Percentiles rank a stretch among this genome's conserved stretches.
These are phyloP conservation scores for Chytriomyces sp. DNA, from an alignment of 192 early-diverging fungal species.

Conservation along the genomic window DNA sequence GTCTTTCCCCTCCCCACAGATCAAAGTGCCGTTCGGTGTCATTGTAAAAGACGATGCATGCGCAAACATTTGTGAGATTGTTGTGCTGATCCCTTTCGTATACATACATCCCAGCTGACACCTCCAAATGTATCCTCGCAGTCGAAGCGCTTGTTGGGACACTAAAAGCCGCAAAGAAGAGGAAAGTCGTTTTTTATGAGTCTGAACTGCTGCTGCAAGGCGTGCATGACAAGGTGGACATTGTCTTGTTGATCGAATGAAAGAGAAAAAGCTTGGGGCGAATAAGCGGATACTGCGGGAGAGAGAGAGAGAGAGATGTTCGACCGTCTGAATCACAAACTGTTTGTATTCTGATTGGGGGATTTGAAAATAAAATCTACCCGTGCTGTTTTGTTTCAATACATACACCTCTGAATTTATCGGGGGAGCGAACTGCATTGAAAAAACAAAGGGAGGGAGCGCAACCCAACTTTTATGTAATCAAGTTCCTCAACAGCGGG, in stretches of 20 bases:
- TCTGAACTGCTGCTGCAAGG: slow-evolving; percentile 16
- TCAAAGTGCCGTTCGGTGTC: slow-evolving; percentile 54
- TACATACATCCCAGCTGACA: neutral
- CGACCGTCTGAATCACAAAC: too few species aligned
- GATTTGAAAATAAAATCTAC: too few species aligned
- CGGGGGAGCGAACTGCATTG: neutral
- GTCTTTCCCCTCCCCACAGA: too few species aligned
- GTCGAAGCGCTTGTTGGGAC: slow-evolving; percentile 61
- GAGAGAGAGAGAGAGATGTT: too few species aligned
- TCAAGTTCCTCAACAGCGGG: neutral
- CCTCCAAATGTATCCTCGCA: neutral
- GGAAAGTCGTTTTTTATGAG: slow-evolving; percentile 50
- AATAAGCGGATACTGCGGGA: neutral
- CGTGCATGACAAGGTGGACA: slow-evolving; percentile 28
- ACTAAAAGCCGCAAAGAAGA: slow-evolving; percentile 61
- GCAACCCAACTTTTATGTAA: neutral
- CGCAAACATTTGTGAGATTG: slow-evolving; percentile 50
- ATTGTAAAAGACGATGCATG: slow-evolving; percentile 56
- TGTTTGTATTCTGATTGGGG: too few species aligned
- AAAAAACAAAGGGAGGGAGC: neutral
- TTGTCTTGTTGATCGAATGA: slow-evolving; percentile 14
- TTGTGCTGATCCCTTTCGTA: too few species aligned
- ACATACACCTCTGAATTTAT: too few species aligned
- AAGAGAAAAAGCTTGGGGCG: neutral
- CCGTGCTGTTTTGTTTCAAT: too few species aligned